These are phyloP conservation scores for Myxozyma kluyveri DNA, from an alignment of 805 yeast species.

Conservation along the genomic window DNA sequence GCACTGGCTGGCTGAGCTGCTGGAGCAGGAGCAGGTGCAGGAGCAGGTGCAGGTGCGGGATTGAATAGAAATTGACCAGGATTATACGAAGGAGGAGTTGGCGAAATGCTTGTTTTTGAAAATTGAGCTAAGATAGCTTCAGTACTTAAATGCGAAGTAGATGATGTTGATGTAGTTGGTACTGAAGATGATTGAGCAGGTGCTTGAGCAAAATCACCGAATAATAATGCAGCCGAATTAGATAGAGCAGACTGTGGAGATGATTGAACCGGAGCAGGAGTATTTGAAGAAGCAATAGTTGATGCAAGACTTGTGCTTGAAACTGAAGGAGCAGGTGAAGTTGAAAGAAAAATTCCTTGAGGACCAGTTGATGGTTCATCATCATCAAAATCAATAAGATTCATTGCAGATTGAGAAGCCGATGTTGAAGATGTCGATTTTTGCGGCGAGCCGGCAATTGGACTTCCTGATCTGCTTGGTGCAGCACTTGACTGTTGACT, in stretches of 20 bases:
- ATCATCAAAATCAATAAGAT: conserved; percentile 73
- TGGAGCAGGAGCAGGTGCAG: background rate
- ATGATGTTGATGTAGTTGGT: background rate
- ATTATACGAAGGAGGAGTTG: background rate
- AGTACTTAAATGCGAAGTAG: background rate
- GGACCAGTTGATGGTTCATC: conserved; percentile 36
- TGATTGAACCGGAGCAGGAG: conserved; percentile 2
- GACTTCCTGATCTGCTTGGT: conserved; percentile 9
- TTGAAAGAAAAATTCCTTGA: conserved; percentile 15
- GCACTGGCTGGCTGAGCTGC: background rate
- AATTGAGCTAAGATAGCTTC: conserved; percentile 6
- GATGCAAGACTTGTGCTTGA: conserved; percentile 3
- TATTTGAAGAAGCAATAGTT: background rate
- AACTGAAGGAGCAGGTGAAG: conserved; percentile 16
- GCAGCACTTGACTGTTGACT: conserved; percentile 6
- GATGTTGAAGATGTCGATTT: background rate
- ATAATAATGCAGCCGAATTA: background rate
- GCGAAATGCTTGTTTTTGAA: background rate
- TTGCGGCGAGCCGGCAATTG: background rate
- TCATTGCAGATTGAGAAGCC: background rate
- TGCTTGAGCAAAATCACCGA: no score
- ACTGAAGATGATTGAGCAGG: background rate
- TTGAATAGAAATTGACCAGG: no score
- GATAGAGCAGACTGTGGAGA: no score
- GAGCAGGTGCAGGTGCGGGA: no score